Conservation (phyloP, 352 stramenopile species). For the Paralagenidium karlingii region DNA sequence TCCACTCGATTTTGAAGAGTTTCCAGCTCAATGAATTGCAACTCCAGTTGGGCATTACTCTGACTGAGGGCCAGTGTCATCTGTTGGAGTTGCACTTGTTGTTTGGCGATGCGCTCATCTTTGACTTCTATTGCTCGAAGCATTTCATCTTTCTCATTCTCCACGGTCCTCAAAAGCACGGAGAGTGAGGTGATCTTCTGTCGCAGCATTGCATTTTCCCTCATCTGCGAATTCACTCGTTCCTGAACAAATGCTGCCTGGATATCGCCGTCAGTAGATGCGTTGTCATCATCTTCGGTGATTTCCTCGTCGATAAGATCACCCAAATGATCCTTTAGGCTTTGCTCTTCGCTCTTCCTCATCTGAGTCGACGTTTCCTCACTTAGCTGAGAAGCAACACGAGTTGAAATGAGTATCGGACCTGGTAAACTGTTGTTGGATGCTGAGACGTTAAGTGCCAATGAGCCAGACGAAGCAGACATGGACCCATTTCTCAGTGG, state of each 20-base stretch:
- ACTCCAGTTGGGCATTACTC: conserved; percentile 24
- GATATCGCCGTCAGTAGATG: too few species aligned
- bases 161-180: conserved; percentile 40
- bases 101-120: conserved; percentile 55
- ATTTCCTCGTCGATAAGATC: background rate
- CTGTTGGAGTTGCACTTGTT: conserved; percentile 47
- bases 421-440: too few species aligned
- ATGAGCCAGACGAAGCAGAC: too few species aligned
- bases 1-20: conserved; percentile 24
- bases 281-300: too few species aligned
- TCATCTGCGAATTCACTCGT: conserved; percentile 44
- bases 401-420: too few species aligned
- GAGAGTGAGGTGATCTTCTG: conserved; percentile 56
- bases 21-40: conserved; percentile 34
- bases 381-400: too few species aligned
- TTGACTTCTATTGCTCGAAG: conserved; percentile 50
- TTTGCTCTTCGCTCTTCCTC: too few species aligned
- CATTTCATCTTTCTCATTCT: conserved; percentile 51
- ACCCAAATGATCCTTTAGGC: background rate
- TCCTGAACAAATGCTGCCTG: conserved; percentile 31
- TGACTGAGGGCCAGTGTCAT: too few species aligned
- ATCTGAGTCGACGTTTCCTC: too few species aligned
- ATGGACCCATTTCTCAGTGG: too few species aligned
- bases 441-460: too few species aligned
- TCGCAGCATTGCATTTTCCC: conserved; percentile 55